Evolutionary conservation across 495 filamentous ascomycete genomes (phyloP), one percentile per base, ranked within the genome.

Genomic region (Gamarada debralockiae): DNA sequence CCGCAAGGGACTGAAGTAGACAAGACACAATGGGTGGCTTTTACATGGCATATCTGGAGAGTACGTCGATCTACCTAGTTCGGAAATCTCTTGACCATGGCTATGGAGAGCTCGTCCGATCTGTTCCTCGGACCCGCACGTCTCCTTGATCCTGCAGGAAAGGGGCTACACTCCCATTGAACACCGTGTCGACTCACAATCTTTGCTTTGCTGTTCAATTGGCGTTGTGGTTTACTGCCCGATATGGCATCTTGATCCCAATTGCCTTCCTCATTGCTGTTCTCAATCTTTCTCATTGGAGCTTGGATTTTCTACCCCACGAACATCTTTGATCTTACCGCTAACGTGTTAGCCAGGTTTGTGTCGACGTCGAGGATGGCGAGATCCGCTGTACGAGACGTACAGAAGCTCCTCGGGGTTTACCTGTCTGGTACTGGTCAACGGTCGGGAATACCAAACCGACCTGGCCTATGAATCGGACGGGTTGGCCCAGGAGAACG

Each of bases 381-480:
- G 84, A 60, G 90, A 96, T 67, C 93, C 93, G 58, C 76, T 81
- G 64, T 98, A 95, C 77, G 87, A 93, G 73, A 81, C 82, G 63
- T 92, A 86, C 77, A 74, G 74, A 52, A 78, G 79, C 54, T 68
- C 76, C 50, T 76, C 74, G 61, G 93, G 93, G 55, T 95, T 84
- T 71, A 86, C 82, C 31, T 98, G 93, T 81, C 85, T 86, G 21
- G 93, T 96, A 25, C 81, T 92, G 61, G 93, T 98, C 68, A 97
- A 98, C 72, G 92, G 92, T 62, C 85, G 93, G 65, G 89, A 96
- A 71, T 98, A 97, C 78, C 86, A 90, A 66, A 95, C 91, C 34
- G 90, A 96, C 66, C 76, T 81, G n/a, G 78, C 83, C 59, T 91
- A 89, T 73, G 83, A 84, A 64, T 85, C 82, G 53, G 86, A 92